These are phyloP conservation scores for Cutaneotrichosporon dermatis DNA, from an alignment of 1,284 basidiomycete genomes.

Conservation along the genomic window DNA sequence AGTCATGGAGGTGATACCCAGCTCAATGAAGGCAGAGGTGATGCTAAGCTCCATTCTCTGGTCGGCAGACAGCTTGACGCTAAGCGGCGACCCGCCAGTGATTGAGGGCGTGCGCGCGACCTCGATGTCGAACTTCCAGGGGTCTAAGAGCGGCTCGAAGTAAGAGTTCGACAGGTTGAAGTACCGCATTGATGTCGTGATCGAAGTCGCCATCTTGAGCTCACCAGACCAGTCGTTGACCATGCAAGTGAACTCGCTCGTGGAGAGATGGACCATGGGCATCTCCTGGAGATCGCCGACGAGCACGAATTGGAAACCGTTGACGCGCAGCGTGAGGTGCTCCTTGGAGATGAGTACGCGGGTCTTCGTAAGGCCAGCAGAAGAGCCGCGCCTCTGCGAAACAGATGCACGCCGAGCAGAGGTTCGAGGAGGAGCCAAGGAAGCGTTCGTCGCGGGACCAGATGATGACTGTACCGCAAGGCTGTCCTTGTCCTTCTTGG, in stretches of 20 bases:
- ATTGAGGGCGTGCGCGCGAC: slow-evolving; percentile 37
- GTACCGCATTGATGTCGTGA: slow-evolving; percentile 82
- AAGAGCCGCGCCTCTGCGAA: background rate
- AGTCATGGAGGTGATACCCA: slow-evolving; percentile 69
- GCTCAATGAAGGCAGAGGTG: slow-evolving; percentile 85
- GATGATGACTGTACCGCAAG: too few species aligned
- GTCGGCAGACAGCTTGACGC: slow-evolving; percentile 65
- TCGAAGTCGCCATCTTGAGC: slow-evolving; percentile 74
- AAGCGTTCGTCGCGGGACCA: slow-evolving; percentile 15
- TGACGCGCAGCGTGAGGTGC: slow-evolving; percentile 75
- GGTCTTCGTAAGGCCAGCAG: slow-evolving; percentile 23
- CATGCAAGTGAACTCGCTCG: slow-evolving; percentile 77
- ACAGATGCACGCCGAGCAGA: slow-evolving; percentile 41
- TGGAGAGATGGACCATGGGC: slow-evolving; percentile 82
- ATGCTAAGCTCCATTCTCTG: slow-evolving; percentile 89
- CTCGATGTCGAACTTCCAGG: slow-evolving; percentile 78
- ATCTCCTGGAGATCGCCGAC: slow-evolving; percentile 95
- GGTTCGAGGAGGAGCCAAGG: slow-evolving; percentile 14
- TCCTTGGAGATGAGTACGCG: slow-evolving; percentile 71
- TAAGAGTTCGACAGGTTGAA: slow-evolving; percentile 98
- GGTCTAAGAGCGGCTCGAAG: slow-evolving; percentile 99
- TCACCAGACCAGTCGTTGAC: slow-evolving; percentile 93
- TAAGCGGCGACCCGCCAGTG: slow-evolving; percentile 56
- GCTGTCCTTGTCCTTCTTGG: background rate
- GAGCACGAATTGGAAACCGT: slow-evolving; percentile 87